Conservation (phyloP, 2,329 filamentous ascomycete species). For the Botrytis aclada region DNA sequence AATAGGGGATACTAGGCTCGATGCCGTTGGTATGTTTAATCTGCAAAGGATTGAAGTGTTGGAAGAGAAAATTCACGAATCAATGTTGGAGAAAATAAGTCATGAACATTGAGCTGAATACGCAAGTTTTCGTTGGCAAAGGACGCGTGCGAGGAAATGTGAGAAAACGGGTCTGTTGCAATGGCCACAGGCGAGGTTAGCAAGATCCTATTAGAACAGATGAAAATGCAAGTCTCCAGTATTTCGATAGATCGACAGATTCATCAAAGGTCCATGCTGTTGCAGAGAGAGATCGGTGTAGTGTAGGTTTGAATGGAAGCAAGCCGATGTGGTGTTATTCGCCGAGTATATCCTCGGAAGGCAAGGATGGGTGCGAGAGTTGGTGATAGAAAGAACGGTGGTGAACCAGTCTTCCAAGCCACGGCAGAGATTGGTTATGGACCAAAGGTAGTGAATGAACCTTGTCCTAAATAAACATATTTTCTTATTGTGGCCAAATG, state of each 20-base stretch:
- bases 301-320: conserved; percentile 4
- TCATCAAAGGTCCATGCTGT: conserved; percentile 22
- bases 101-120: conserved; percentile 11
- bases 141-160: conserved; percentile 22
- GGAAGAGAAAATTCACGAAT: neutral
- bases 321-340: conserved; percentile 18
- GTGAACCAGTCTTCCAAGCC: neutral
- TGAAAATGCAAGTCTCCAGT: conserved; percentile 31
- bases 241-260: conserved; percentile 23
- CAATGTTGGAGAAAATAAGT: neutral
- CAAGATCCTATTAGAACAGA: conserved; percentile 22
- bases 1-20: conserved; percentile 5
- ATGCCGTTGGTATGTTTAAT: neutral
- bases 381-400: conserved; percentile 7
- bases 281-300: conserved; percentile 20
- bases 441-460: conserved; percentile 2
- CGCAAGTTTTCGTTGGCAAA: conserved; percentile 9
- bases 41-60: conserved; percentile 6
- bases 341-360: conserved; percentile 24
- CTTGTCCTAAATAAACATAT: neutral
- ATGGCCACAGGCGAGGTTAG: conserved; percentile 30
- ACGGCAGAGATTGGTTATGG: neutral
- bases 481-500: neutral
- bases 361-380: conserved; percentile 12
- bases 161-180: conserved; percentile 30